These are phyloP conservation scores for Bryoerythrophyllum caledonicum DNA, from an alignment of 225 moss, liverwort and hornwort species.

Conservation along the genomic window DNA sequence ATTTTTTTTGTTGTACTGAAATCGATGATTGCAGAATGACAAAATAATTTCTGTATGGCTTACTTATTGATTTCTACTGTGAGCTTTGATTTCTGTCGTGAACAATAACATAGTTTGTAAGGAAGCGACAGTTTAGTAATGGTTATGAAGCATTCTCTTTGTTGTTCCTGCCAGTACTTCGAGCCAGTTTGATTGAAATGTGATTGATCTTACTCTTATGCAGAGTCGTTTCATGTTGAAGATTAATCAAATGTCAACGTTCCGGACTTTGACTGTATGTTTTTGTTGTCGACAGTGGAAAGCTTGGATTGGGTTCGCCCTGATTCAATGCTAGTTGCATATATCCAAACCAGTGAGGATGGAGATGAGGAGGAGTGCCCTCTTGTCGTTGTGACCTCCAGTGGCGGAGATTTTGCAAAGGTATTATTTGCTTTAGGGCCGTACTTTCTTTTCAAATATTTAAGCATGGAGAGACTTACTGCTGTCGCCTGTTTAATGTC, in stretches of 20 bases:
- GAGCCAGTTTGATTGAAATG: slow-evolving; percentile 22
- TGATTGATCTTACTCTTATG: background rate
- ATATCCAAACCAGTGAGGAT: slow-evolving; percentile 64
- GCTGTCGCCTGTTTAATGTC: slow-evolving; percentile 12
- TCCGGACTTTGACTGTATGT: slow-evolving; percentile 2
- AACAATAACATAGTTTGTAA: background rate
- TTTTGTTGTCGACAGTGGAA: slow-evolving; percentile 65
- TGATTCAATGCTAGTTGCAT: slow-evolving; percentile 82
- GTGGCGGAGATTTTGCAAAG: slow-evolving; percentile 66
- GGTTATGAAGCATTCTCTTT: slow-evolving; percentile 12
- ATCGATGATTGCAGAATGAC: slow-evolving; percentile 17
- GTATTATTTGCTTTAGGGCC: slow-evolving; percentile 33
- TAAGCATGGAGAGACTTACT: slow-evolving; percentile 19
- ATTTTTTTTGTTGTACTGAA: slow-evolving; percentile 1
- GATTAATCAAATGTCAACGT: background rate
- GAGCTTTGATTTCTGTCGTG: slow-evolving; percentile 2
- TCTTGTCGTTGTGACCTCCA: slow-evolving; percentile 69
- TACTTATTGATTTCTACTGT: background rate
- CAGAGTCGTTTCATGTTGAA: background rate
- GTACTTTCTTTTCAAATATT: slow-evolving; percentile 2
- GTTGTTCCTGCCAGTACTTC: background rate
- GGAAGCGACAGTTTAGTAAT: background rate
- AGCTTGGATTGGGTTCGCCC: slow-evolving; percentile 86
- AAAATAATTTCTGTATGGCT: background rate
- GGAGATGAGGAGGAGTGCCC: slow-evolving; percentile 85